These are phyloP conservation scores for Seminavis robusta DNA, from an alignment of 108 stramenopile genomes.

Conservation along the genomic window DNA sequence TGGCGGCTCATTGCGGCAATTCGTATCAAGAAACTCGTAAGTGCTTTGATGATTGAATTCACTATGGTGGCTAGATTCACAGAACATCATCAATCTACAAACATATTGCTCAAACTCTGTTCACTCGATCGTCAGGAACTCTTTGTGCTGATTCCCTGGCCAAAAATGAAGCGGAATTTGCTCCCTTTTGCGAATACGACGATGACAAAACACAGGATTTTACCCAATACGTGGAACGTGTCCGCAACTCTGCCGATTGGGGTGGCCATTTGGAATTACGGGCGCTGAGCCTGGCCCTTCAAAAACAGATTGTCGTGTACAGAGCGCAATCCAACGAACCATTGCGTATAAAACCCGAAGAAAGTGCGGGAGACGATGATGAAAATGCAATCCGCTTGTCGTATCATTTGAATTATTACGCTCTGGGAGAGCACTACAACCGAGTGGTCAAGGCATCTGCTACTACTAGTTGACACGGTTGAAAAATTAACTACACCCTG, in stretches of 20 bases:
- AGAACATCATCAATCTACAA: too few species aligned
- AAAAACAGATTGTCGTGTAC: constrained; percentile 85
- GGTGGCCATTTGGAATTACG: constrained; percentile 96
- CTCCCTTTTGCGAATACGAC: constrained; percentile 84
- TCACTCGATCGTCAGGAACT: constrained; percentile 14
- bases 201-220: constrained; percentile 56
- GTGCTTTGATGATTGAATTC: constrained; percentile 4
- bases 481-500: too few species aligned
- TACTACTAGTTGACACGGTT: too few species aligned
- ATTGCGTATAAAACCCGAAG: constrained; percentile 31
- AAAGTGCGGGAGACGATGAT: constrained; percentile 29
- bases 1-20: constrained; percentile 64
- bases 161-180: constrained; percentile 70
- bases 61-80: too few species aligned
- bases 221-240: constrained; percentile 78
- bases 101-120: constrained; percentile 2
- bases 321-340: constrained; percentile 45
- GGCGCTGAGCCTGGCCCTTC: constrained; percentile 74
- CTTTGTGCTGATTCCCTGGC: constrained; percentile 67
- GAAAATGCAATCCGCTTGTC: constrained; percentile 62
- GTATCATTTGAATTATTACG: constrained; percentile 96
- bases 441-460: constrained; percentile 57
- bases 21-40: constrained; percentile 40
- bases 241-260: constrained; percentile 88
- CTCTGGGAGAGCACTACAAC: constrained; percentile 98